These are phyloP conservation scores for Comarum palustre DNA, from an alignment of 306 rosid genomes.

Conservation along the genomic window DNA sequence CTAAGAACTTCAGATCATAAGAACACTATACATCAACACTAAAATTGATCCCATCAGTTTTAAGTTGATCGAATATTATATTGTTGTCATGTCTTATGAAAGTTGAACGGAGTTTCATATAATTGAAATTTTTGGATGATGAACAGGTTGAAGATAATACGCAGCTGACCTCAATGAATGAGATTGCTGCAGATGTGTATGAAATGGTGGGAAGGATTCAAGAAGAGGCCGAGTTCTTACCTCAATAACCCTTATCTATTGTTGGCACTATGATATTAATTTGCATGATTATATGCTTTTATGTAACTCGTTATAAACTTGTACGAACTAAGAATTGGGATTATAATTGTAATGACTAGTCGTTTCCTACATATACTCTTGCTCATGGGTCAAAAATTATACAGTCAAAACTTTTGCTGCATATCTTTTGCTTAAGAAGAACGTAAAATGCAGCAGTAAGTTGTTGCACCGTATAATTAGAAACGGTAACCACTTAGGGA, in stretches of 20 bases:
- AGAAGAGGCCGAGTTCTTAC: constrained; percentile 13
- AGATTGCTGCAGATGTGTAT: constrained; percentile 44
- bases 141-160: constrained; percentile 41
- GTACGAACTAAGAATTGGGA: not conserved
- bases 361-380: not conserved
- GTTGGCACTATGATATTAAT: not conserved
- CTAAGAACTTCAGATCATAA: not conserved
- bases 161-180: constrained; percentile 33
- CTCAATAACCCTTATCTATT: not conserved
- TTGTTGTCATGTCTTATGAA: not conserved
- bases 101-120: not conserved
- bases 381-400: too few species aligned
- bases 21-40: not conserved
- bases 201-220: constrained; percentile 43
- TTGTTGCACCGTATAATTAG: too few species aligned
- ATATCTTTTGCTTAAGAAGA: too few species aligned
- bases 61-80: not conserved
- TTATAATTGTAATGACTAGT: not conserved
- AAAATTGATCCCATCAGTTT: not conserved
- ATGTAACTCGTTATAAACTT: not conserved
- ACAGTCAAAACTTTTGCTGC: too few species aligned
- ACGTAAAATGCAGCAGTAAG: too few species aligned
- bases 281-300: not conserved
- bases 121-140: not conserved
- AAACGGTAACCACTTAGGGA: too few species aligned